Conservation (phyloP, 2,329 filamentous ascomycete species). For the Clonostachys chloroleuca region DNA sequence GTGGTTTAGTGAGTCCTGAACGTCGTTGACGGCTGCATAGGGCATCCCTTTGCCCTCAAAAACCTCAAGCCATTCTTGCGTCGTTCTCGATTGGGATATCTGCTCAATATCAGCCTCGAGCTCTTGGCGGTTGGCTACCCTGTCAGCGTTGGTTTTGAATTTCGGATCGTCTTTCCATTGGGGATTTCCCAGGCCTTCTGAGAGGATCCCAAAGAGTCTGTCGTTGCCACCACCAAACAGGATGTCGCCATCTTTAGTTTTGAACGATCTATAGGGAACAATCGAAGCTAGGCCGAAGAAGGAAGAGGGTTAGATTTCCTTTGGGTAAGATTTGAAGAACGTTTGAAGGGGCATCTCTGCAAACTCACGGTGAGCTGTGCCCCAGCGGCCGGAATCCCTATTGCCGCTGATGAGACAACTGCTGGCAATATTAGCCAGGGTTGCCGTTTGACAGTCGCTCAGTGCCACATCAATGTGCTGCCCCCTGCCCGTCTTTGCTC, state of each 20-base stretch:
- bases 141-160: slow-evolving; percentile 56
- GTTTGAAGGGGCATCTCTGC: neutral
- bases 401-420: slow-evolving; percentile 85
- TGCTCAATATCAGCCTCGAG: slow-evolving; percentile 77
- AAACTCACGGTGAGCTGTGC: slow-evolving; percentile 81
- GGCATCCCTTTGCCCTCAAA: slow-evolving; percentile 93
- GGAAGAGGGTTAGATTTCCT: neutral
- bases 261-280: slow-evolving; percentile 87
- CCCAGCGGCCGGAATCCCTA: slow-evolving; percentile 87
- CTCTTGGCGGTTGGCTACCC: slow-evolving; percentile 67
- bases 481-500: slow-evolving; percentile 70
- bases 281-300: slow-evolving; percentile 69
- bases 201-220: slow-evolving; percentile 61
- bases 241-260: slow-evolving; percentile 66
- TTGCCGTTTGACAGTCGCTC: slow-evolving; percentile 93
- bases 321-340: slow-evolving; percentile 1
- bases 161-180: slow-evolving; percentile 57
- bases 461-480: slow-evolving; percentile 91
- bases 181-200: slow-evolving; percentile 50
- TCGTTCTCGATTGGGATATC: slow-evolving; percentile 72
- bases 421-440: slow-evolving; percentile 90
- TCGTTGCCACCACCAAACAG: slow-evolving; percentile 72
- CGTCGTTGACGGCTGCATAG: slow-evolving; percentile 88
- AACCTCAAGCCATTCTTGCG: slow-evolving; percentile 79
- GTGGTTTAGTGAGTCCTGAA: slow-evolving; percentile 79